phyloP scores from a whole-genome alignment of 208 protist genomes.

The Wallacemonas rigidus region DNA sequence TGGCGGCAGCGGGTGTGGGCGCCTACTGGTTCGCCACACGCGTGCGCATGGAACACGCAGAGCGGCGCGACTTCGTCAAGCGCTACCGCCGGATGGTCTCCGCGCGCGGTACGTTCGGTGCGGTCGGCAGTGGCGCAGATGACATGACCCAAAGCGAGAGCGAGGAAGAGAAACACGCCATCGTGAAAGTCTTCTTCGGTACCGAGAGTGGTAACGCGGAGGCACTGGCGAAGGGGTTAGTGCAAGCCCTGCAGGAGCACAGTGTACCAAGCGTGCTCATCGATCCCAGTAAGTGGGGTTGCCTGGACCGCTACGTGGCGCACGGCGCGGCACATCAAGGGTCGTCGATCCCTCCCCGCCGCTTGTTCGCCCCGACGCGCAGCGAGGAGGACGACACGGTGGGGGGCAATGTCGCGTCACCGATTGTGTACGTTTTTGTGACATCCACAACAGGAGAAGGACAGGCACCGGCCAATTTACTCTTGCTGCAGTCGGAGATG shows the following conservation, averaged over 20 bases:
- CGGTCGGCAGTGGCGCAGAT: not conserved
- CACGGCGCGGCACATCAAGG: conserved; percentile 13
- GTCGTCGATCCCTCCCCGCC: not conserved
- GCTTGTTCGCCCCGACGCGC: conserved; percentile 17
- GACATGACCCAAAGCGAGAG: conserved; percentile 9
- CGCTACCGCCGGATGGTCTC: conserved; percentile 28
- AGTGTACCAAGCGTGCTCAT: conserved; percentile 51
- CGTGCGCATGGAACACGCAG: conserved; percentile 15
- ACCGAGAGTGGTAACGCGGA: conserved; percentile 76
- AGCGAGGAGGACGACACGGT: not conserved
- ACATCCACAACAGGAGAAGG: conserved; percentile 73
- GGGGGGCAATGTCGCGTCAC: conserved; percentile 1
- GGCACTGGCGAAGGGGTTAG: conserved; percentile 57
- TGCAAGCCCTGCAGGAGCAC: conserved; percentile 49
- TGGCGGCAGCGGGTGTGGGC: conserved; percentile 1
- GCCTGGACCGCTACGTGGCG: conserved; percentile 43
- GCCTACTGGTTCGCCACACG: conserved; percentile 9
- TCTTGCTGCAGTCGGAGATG: conserved; percentile 56
- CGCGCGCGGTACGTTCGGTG: conserved; percentile 8
- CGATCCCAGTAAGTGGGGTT: conserved; percentile 57
- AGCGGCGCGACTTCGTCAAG: conserved; percentile 39
- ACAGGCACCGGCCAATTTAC: conserved; percentile 65
- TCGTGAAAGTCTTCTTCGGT: conserved; percentile 69
- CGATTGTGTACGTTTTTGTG: conserved; percentile 58
- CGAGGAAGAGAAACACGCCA: conserved; percentile 18